Conservation (phyloP, 129 eudicot genomes). For the Cynara cardunculus region DNA sequence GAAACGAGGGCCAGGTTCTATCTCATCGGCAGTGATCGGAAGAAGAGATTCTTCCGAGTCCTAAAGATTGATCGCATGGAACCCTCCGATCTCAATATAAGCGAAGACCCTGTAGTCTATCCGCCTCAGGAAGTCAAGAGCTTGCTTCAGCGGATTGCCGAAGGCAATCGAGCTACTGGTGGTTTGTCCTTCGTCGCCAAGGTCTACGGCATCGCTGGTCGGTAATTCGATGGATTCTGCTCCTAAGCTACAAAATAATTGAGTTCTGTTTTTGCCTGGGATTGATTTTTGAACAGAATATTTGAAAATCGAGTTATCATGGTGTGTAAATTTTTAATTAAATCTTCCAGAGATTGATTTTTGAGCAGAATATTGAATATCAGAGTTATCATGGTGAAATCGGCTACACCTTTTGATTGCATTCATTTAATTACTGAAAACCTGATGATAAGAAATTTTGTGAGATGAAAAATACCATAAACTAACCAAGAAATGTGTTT, state of each 20-base stretch:
- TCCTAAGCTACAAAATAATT: background rate
- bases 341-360: background rate
- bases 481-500: background rate
- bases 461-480: background rate
- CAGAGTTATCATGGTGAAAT: background rate
- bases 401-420: background rate
- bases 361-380: background rate
- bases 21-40: slow-evolving; percentile 85
- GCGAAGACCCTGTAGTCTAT: slow-evolving; percentile 93
- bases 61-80: slow-evolving; percentile 88
- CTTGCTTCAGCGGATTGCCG: slow-evolving; percentile 80
- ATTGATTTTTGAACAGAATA: background rate
- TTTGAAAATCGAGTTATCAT: background rate
- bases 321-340: background rate
- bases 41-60: slow-evolving; percentile 70
- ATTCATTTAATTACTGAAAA: background rate
- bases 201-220: slow-evolving; percentile 92
- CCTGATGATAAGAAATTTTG: background rate
- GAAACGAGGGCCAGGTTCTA: slow-evolving; percentile 91
- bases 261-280: background rate
- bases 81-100: slow-evolving; percentile 75
- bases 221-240: slow-evolving; percentile 3
- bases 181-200: slow-evolving; percentile 78
- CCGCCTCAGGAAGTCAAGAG: slow-evolving; percentile 80
- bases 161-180: slow-evolving; percentile 94